A percentile compares a stretch with the other conserved stretches of the same genome.
These are phyloP conservation scores for Leptoxyphium fumago DNA, from an alignment of 2,329 filamentous ascomycete genomes.

Conservation along the genomic window DNA sequence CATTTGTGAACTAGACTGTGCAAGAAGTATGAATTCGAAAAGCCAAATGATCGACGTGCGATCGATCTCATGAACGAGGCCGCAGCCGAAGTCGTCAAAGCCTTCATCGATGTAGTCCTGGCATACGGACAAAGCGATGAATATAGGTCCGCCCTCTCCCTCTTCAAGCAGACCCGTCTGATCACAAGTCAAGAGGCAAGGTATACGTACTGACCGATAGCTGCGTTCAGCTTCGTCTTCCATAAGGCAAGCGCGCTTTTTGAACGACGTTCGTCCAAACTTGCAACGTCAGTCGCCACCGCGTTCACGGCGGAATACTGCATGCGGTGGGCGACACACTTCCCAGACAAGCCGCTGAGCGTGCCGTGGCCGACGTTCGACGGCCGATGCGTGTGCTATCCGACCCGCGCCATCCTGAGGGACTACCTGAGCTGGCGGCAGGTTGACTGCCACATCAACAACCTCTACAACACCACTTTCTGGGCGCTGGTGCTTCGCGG, in stretches of 20 bases:
- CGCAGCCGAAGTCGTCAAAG: constrained; percentile 68
- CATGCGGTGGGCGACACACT: constrained; percentile 46
- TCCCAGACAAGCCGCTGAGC: constrained; percentile 36
- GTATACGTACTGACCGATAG: neutral
- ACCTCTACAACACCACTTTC: constrained; percentile 94
- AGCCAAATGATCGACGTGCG: constrained; percentile 81
- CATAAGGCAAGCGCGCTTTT: constrained; percentile 72
- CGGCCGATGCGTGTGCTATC: constrained; percentile 80
- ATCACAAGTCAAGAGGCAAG: neutral
- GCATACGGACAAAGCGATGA: constrained; percentile 94
- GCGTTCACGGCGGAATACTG: constrained; percentile 90
- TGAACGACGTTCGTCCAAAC: constrained; percentile 74
- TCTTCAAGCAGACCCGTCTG: neutral
- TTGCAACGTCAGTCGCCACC: constrained; percentile 80
- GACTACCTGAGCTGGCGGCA: constrained; percentile 98
- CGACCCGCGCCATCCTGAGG: constrained; percentile 62
- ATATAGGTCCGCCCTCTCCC: constrained; percentile 46
- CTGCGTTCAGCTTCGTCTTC: constrained; percentile 58
- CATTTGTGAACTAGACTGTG: constrained; percentile 6
- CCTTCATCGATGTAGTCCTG: constrained; percentile 71
- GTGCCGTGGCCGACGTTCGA: constrained; percentile 80
- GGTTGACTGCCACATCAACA: constrained; percentile 96
- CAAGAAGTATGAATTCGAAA: constrained; percentile 58
- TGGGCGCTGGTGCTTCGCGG: constrained; percentile 75
- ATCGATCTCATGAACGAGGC: constrained; percentile 90